Conservation (phyloP, 2,329 filamentous ascomycete genomes). For the Raffaelea albimanens region DNA sequence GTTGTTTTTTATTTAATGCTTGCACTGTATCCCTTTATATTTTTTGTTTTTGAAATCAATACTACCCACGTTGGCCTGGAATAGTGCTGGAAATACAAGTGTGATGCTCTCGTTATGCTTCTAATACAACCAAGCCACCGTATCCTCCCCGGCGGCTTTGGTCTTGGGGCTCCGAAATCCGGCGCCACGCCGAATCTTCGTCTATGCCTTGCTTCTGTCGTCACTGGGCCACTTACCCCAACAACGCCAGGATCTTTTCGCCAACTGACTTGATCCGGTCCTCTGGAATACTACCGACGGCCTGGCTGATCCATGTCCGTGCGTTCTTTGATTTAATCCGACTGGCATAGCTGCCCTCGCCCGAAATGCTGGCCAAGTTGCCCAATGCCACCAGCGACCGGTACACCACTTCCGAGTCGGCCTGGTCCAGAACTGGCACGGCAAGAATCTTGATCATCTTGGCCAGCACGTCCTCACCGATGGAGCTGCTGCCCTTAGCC, state of each 20-base stretch:
- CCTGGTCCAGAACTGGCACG: constrained; percentile 53
- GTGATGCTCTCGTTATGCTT: too few species aligned
- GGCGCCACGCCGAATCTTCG: too few species aligned
- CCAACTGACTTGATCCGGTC: constrained; percentile 29
- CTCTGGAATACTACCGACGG: constrained; percentile 34
- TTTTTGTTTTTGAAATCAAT: too few species aligned
- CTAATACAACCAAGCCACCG: too few species aligned
- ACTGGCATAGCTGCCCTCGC: constrained; percentile 32
- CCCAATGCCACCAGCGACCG: constrained; percentile 74
- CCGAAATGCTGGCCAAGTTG: constrained; percentile 43
- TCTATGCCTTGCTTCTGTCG: too few species aligned
- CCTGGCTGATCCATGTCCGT: constrained; percentile 24
- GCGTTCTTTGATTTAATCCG: constrained; percentile 18
- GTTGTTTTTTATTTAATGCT: neutral
- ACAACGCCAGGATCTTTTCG: constrained; percentile 3
- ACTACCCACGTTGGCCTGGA: too few species aligned
- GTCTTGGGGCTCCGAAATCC: too few species aligned
- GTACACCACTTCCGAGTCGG: constrained; percentile 76
- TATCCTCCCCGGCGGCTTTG: too few species aligned
- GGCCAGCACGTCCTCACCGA: constrained; percentile 32
- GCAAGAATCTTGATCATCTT: constrained; percentile 45
- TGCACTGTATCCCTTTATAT: neutral
- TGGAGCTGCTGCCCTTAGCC: constrained; percentile 28
- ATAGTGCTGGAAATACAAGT: too few species aligned
- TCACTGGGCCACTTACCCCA: too few species aligned